Evolutionary conservation across 768 basidiomycete genomes (phyloP), one percentile per base, ranked within the genome.

Genomic region (Tulasnella sp.): DNA sequence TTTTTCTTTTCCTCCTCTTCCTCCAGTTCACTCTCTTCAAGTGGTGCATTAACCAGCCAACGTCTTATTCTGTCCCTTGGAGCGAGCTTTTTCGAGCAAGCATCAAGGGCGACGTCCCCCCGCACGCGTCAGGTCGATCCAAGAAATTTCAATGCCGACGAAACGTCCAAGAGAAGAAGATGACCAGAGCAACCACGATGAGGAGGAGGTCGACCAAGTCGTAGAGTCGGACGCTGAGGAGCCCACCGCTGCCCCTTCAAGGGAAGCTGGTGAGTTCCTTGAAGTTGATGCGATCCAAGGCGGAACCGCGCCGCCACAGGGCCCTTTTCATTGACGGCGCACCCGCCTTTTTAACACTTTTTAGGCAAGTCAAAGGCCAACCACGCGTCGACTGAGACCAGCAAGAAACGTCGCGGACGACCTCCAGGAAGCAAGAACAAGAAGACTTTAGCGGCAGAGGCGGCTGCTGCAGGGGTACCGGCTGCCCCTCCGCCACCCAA

Each of bases 341-440:
- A 42, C 41, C 46, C 69, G 24, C 72, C 54, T 41, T 42, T 75
- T 48, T 42, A 42, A 75, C 41, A 75, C 74, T 31, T 75, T 75
- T 42, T 75, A 48, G 74, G 74, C 74, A 42, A 48, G 46, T 75
- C 74, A 20, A 58, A 48, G 20, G 24, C 50, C n/a, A 76, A 58
- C 73, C 72, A 58, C 64, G 54, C 41, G 44, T 84, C 86, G 81
- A 83, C 84, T 79, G 77, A 86, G 72, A 88, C 90, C 60, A 83
- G 85, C 81, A 96, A 95, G 88, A 92, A 96, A 84, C 92, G 94
- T 84, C 90, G 96, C 73, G 96, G 96, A 78, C 91, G 96, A 83
- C 96, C 96, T 81, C 95, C 93, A 86, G 96, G 96, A 83, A 94
- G 93, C 86, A 96, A 94, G 88, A 91, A 91, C 86, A 91, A 90